Percentiles rank a stretch among this genome's conserved stretches.
These are phyloP conservation scores for Chamaecrista fasciculata DNA, from an alignment of 306 rosid species.

Conservation along the genomic window DNA sequence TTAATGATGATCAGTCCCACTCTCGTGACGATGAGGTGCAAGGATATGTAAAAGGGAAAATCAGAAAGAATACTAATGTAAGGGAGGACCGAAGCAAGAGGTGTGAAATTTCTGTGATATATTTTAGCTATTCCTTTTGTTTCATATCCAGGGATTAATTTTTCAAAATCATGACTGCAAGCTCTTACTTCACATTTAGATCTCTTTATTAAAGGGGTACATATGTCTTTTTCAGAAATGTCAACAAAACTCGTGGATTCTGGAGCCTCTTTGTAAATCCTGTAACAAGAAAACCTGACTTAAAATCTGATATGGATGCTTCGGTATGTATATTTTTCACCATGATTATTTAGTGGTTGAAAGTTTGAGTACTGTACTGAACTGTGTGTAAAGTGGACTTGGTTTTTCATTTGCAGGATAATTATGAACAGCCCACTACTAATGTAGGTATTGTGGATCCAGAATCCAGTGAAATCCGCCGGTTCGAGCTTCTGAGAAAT, in stretches of 20 bases:
- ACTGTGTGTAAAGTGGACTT: constrained; percentile 26
- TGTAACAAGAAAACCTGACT: constrained; percentile 47
- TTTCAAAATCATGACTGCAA: constrained; percentile 9
- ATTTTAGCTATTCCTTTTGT: constrained; percentile 25
- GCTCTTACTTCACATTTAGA: not conserved
- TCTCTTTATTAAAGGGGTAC: not conserved
- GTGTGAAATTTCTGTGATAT: constrained; percentile 30
- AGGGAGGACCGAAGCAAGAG: constrained; percentile 50
- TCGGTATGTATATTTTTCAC: constrained; percentile 44
- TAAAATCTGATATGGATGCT: constrained; percentile 48
- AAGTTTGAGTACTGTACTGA: constrained; percentile 25
- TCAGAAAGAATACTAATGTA: constrained; percentile 42
- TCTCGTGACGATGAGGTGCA: constrained; percentile 43
- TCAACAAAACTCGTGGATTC: constrained; percentile 47
- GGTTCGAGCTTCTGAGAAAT: constrained; percentile 77
- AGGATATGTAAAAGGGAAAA: constrained; percentile 43
- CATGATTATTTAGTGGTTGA: constrained; percentile 15
- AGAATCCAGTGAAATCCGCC: constrained; percentile 69
- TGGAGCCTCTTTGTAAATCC: constrained; percentile 60
- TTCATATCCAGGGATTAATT: constrained; percentile 18
- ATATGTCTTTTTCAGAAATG: constrained; percentile 35
- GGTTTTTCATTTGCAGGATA: constrained; percentile 55
- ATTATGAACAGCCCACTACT: constrained; percentile 52
- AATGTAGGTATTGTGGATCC: constrained; percentile 42
- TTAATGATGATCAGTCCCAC: constrained; percentile 42